A percentile compares a stretch with the other conserved stretches of the same genome.
Evolutionary conservation across 805 yeast genomes (phyloP).

Genomic region (Lachancea waltii): DNA sequence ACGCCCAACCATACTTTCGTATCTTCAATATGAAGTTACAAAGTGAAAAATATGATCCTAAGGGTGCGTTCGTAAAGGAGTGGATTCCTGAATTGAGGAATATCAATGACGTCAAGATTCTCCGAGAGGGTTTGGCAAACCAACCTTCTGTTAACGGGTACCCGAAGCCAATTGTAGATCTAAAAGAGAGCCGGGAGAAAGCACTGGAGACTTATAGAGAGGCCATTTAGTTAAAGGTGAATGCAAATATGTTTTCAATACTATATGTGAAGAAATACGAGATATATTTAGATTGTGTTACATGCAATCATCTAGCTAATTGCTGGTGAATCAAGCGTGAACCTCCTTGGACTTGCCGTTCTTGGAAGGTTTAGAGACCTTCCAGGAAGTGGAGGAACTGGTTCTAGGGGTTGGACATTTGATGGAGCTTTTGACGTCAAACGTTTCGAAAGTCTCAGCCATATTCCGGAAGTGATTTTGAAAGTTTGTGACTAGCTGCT

Average conservation of each 20-base stretch:
- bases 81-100: conserved; percentile 45
- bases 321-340: neutral
- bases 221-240: conserved; percentile 20
- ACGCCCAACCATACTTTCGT: conserved; percentile 52
- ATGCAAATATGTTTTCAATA: conserved; percentile 1
- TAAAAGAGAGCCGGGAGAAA: conserved; percentile 36
- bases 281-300: no score
- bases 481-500: conserved; percentile 22
- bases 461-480: conserved; percentile 25
- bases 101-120: conserved; percentile 23
- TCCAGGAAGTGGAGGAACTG: neutral
- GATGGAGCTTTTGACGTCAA: conserved; percentile 12
- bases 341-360: conserved; percentile 4
- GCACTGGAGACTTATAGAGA: conserved; percentile 39
- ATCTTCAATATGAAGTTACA: conserved; percentile 49
- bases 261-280: neutral
- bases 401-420: neutral
- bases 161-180: conserved; percentile 41
- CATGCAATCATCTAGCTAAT: no score
- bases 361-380: conserved; percentile 2
- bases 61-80: conserved; percentile 39
- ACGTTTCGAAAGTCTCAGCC: conserved; percentile 28
- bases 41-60: conserved; percentile 42
- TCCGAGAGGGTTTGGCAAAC: conserved; percentile 16
- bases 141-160: conserved; percentile 29